These are phyloP conservation scores for Aspergillus egyptiacus DNA, from an alignment of 495 filamentous ascomycete species.

Conservation along the genomic window DNA sequence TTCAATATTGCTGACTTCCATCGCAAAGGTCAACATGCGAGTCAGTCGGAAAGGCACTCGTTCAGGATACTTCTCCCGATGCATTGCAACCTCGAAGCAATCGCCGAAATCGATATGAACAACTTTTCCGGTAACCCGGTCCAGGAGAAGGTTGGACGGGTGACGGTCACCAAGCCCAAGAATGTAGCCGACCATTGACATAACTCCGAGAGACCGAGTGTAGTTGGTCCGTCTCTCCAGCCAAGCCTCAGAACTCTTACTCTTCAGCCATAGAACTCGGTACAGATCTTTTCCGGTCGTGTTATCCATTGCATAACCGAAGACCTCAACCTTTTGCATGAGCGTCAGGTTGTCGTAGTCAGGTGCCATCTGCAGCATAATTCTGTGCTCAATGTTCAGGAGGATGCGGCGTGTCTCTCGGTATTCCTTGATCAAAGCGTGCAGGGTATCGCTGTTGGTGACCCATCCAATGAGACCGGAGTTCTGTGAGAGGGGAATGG, in stretches of 20 bases:
- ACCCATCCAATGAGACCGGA: constrained; percentile 96
- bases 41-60: constrained; percentile 96
- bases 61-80: constrained; percentile 98
- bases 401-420: constrained; percentile 93
- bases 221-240: constrained; percentile 95
- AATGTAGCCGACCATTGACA: constrained; percentile 99
- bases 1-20: constrained; percentile 99
- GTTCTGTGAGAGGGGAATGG: constrained; percentile 90
- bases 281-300: constrained; percentile 98
- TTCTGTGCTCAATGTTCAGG: constrained; percentile 97
- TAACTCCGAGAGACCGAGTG: constrained; percentile 92
- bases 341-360: constrained; percentile 97
- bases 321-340: constrained; percentile 99
- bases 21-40: constrained; percentile 97
- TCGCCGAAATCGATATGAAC: constrained; percentile 99
- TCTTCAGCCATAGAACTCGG: constrained; percentile 96
- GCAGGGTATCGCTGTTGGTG: constrained; percentile 94
- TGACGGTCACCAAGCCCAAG: constrained; percentile 94
- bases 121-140: constrained; percentile 89
- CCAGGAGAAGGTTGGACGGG: constrained; percentile 94
- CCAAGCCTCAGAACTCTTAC: constrained; percentile 96
- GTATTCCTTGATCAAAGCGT: constrained; percentile 95
- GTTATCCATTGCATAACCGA: constrained; percentile 97
- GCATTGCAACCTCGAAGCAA: constrained; percentile 99
- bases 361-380: constrained; percentile 99